Conservation (phyloP, 352 stramenopile genomes). For the Phytophthora megakarya region DNA sequence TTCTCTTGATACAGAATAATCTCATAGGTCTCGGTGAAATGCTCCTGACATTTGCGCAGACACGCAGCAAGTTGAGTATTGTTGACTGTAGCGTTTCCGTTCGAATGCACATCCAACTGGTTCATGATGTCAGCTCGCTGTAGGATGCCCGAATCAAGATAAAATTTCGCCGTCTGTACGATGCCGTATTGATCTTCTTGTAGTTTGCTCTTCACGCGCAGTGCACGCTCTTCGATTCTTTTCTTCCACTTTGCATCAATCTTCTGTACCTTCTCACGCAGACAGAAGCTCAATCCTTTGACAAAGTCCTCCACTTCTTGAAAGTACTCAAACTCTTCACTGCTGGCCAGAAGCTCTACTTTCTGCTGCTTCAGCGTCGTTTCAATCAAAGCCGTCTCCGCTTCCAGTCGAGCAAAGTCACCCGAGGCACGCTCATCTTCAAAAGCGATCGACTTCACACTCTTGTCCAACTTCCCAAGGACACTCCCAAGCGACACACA, state of each 20-base stretch:
- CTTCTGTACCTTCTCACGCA: slow-evolving; percentile 63
- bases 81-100: slow-evolving; percentile 1
- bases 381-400: slow-evolving; percentile 52
- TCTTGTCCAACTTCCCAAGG: slow-evolving; percentile 55
- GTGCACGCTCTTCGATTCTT: slow-evolving; percentile 27
- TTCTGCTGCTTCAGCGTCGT: slow-evolving; percentile 46
- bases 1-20: slow-evolving; percentile 10
- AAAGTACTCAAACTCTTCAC: slow-evolving; percentile 81
- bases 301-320: slow-evolving; percentile 78
- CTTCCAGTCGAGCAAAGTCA: slow-evolving; percentile 58
- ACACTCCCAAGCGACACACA: slow-evolving; percentile 57
- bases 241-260: slow-evolving; percentile 57
- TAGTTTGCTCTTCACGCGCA: slow-evolving; percentile 17
- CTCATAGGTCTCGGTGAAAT: slow-evolving; percentile 40
- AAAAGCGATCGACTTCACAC: slow-evolving; percentile 45
- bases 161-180: slow-evolving; percentile 14
- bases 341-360: slow-evolving; percentile 56
- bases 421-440: slow-evolving; percentile 55
- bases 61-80: slow-evolving; percentile 5
- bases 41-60: slow-evolving; percentile 25
- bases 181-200: slow-evolving; percentile 25
- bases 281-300: slow-evolving; percentile 72
- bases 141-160: slow-evolving; percentile 24
- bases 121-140: slow-evolving; percentile 24
- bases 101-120: slow-evolving; percentile 15